These are phyloP conservation scores for Caloboletus firmus DNA, from an alignment of 1,284 basidiomycete species.

Conservation along the genomic window DNA sequence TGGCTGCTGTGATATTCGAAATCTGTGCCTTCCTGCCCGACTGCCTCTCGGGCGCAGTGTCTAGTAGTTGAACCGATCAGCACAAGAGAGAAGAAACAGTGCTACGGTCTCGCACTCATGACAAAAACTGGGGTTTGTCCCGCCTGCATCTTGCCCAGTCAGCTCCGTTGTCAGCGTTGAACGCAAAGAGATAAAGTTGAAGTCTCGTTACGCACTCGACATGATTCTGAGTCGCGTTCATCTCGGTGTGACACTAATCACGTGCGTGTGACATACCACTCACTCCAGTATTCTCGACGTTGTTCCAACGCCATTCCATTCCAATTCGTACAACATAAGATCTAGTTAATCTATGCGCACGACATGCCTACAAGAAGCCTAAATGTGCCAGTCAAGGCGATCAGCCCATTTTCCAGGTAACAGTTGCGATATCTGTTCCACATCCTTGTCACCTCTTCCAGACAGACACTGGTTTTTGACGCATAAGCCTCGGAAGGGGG, in stretches of 20 bases:
- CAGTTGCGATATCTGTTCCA: slow-evolving; percentile 2
- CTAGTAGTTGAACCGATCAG: slow-evolving; percentile 41
- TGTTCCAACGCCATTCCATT: neutral
- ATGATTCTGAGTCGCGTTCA: neutral
- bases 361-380: neutral
- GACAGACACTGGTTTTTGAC: slow-evolving; percentile 1
- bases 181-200: neutral
- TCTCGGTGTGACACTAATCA: slow-evolving; percentile 4
- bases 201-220: neutral
- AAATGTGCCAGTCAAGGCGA: slow-evolving; percentile 4
- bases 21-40: slow-evolving; percentile 95
- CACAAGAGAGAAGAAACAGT: neutral
- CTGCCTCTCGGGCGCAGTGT: slow-evolving; percentile 92
- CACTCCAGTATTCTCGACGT: too few relatives aligned
- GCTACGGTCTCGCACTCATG: slow-evolving; percentile 17
- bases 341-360: neutral
- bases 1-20: slow-evolving; percentile 96
- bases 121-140: slow-evolving; percentile 74
- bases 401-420: slow-evolving; percentile 1
- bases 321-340: neutral
- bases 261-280: slow-evolving; percentile 12
- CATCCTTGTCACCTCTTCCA: slow-evolving; percentile 4
- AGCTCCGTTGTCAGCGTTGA: neutral
- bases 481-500: neutral
- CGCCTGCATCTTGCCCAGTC: slow-evolving; percentile 37